Percentiles rank a stretch among this genome's conserved stretches.
Conservation (phyloP, 495 filamentous ascomycete species). For the Chaetomium fimeti region DNA sequence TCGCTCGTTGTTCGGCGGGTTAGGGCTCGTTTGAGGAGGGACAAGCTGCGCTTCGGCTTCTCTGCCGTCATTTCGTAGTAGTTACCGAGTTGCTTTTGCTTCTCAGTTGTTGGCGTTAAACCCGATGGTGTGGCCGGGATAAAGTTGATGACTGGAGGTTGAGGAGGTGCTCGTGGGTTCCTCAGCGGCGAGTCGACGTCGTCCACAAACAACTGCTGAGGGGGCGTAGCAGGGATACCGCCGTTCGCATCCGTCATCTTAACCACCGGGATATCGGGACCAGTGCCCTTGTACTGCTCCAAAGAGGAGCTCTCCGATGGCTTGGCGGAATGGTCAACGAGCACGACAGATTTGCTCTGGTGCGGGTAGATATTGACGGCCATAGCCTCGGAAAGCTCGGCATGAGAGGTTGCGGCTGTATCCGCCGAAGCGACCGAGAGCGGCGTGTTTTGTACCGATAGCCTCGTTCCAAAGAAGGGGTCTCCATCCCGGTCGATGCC, state of each 20-base stretch:
- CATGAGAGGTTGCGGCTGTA: conserved; percentile 51
- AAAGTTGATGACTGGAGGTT: conserved; percentile 64
- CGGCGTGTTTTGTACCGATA: conserved; percentile 54
- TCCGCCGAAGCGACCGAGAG: conserved; percentile 61
- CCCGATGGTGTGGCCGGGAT: conserved; percentile 69
- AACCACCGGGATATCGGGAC: conserved; percentile 32
- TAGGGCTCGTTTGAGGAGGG: conserved; percentile 58
- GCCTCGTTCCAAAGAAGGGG: conserved; percentile 54
- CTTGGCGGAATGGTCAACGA: conserved; percentile 67
- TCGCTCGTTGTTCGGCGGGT: conserved; percentile 55
- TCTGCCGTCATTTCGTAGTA: conserved; percentile 44
- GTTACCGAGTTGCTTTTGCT: conserved; percentile 52
- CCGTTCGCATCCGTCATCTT: conserved; percentile 43
- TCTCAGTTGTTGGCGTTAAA: conserved; percentile 54
- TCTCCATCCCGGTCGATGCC: conserved; percentile 53
- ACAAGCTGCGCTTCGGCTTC: conserved; percentile 47
- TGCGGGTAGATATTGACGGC: conserved; percentile 82
- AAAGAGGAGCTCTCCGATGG: conserved; percentile 39
- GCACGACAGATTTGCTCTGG: conserved; percentile 76
- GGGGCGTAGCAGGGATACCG: conserved; percentile 45
- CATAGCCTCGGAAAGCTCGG: conserved; percentile 71
- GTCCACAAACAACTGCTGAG: conserved; percentile 49
- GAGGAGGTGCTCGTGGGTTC: conserved; percentile 68
- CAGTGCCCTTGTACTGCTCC: conserved; percentile 21
- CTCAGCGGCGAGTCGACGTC: conserved; percentile 66